Base-by-base conservation (phyloP, 2,329 filamentous ascomycete species). In the Talaromyces sp. region DNA sequence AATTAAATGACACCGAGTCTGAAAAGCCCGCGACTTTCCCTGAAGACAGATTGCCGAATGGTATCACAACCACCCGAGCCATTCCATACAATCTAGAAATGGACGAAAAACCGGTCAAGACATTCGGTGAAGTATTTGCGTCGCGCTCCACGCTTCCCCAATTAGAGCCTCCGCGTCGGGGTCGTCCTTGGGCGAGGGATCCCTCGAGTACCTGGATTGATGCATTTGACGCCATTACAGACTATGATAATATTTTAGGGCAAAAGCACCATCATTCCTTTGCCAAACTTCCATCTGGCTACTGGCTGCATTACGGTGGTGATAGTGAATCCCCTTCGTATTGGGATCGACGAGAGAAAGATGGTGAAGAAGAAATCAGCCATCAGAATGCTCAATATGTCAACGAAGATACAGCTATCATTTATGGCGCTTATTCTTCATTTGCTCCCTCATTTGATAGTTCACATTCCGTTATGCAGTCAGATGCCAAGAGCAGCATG, bases 41-140 rank as follows among this genome's bases (percentile, higher is more conserved):
- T 60, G 89, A 92, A 72, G 82, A 84, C 43, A 84, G 82, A 22
- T 80, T 97, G 31, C 93, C 93, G 0, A 88, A 87, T 65, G 92
- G 92, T 43, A 85, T 97, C 48, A 86, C 87, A 22, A 83, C 87
- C 6, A 90, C 89, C 2, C 87, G 88, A 67, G 82, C 92, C 5
- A 78, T 88, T 45, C 85, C 89, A 3, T 77, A 82, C 33, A 79
- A 76, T 60, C 65, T 73, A 9, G 72, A 74, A 56, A 67, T 65
- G 60, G 63, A 71, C n/a, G 72, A 72, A 19, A 71, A 71, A 48
- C 63, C 72, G 13, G 73, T 73, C 48, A 77, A 76, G 52, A 81
- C 78, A 22, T 77, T 83, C 64, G 79, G 78, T 19, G 78, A 82
- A 27, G 75, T 82, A 13, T 83, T 83, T 67, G 72, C 76, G 10